Evolutionary conservation across 1,139 yeast genomes (phyloP), one percentile per base, ranked within the genome.

Genomic region (Yamadazyma jaroonii): DNA sequence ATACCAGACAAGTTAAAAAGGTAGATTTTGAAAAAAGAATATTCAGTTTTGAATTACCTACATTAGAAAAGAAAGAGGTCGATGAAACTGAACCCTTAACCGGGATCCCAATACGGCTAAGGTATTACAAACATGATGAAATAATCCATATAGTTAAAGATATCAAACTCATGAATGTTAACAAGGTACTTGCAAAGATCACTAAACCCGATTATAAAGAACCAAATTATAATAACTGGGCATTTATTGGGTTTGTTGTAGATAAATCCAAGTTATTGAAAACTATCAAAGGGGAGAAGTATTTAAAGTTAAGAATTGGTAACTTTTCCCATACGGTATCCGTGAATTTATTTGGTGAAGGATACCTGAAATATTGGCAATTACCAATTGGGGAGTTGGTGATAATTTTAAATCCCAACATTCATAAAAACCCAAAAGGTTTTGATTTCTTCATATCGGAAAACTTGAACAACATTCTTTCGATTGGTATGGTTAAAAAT

Each of bases 201-300:
- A 49, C 59, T 29, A 83, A 92, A 4, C 95, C 96, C 1, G 64
- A 74, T 22, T 89, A 74, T 52, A 57, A 61, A 5, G 84, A 84
- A 36, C 96, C 96, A 0, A 61, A 66, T 25, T 82, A 81, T 49
- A 61, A 82, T 10, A 89, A 90, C 52, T 89, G 87, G 84, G 81
- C 84, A 15, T 72, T 84, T 8, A 54, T 82, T 17, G 97, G 95
- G 1, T 71, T 85, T 7, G 65, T 90, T 0, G 66, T 79, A 5
- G 54, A 59, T 25, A 89, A 88, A 52, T 64, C 79, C 3, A 75
- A 70, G 6, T 37, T 38, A 10, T 70, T 84, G 1, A 70, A 67
- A 44, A 54, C 52, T 3, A 49, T 49, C 13, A 59, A 56, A 17
- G 48, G 51, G 22, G 45, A 69, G 6, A 85, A 80, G 50, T 90